Conservation (phyloP, 2,329 filamentous ascomycete species). For the Colletotrichum musicola region DNA sequence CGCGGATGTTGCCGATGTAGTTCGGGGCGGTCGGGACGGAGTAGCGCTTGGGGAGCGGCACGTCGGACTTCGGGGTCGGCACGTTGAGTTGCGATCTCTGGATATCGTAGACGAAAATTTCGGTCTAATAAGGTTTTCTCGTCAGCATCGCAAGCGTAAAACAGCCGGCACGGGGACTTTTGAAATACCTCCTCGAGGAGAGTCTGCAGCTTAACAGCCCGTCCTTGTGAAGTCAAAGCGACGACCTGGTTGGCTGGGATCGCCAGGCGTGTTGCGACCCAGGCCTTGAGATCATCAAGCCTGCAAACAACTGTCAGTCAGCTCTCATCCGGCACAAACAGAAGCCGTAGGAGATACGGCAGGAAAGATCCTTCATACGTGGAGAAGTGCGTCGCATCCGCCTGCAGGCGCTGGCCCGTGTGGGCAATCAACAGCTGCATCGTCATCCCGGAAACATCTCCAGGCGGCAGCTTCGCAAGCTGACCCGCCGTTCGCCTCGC, state of each 20-base stretch:
- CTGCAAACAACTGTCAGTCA: constrained; percentile 54
- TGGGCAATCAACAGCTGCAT: constrained; percentile 93
- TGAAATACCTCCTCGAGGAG: constrained; percentile 80
- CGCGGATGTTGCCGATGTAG: constrained; percentile 81
- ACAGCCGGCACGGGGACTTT: too few species aligned
- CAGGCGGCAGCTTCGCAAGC: constrained; percentile 39
- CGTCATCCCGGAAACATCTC: constrained; percentile 79
- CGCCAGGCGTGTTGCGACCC: constrained; percentile 80
- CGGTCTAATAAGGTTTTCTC: constrained; percentile 66
- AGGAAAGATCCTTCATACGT: constrained; percentile 66
- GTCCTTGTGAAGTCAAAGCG: constrained; percentile 85
- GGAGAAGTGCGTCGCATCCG: constrained; percentile 80
- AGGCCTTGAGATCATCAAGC: constrained; percentile 86
- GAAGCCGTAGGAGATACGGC: not conserved
- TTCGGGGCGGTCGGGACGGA: constrained; percentile 80
- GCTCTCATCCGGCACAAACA: not conserved
- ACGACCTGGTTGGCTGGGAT: constrained; percentile 87
- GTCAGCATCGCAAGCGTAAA: constrained; percentile 25
- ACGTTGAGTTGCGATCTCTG: constrained; percentile 73
- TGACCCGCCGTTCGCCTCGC: constrained; percentile 18
- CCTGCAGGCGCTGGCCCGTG: constrained; percentile 86
- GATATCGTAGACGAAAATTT: constrained; percentile 94
- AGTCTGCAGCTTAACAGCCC: constrained; percentile 84
- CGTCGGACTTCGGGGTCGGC: constrained; percentile 60
- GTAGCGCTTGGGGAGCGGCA: constrained; percentile 66